phyloP scores from a whole-genome alignment of 1,139 yeast species.

The Protomyces arabidopsidicola region DNA sequence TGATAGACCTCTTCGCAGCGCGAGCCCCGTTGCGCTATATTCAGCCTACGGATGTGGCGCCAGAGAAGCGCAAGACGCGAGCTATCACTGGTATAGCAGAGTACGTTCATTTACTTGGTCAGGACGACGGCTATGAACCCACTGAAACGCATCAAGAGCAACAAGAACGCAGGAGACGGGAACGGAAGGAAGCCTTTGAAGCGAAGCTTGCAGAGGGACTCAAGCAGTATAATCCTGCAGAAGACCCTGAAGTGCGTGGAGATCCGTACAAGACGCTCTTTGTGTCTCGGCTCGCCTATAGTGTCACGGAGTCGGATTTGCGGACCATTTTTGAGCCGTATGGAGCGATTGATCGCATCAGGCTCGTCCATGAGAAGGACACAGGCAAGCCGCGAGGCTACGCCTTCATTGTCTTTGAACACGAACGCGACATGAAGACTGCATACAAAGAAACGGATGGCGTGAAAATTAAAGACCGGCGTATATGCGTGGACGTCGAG shows the following conservation, averaged over 20 bases:
- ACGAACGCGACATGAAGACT: conserved; percentile 52
- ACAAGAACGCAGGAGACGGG: conserved; percentile 40
- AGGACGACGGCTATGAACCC: conserved; percentile 39
- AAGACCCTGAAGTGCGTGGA: conserved; percentile 59
- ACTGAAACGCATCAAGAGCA: conserved; percentile 43
- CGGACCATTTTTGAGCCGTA: conserved; percentile 57
- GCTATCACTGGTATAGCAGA: conserved; percentile 52
- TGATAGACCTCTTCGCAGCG: conserved; percentile 53
- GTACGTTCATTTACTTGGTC: conserved; percentile 41
- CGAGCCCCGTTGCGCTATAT: conserved; percentile 59
- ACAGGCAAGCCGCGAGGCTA: conserved; percentile 67
- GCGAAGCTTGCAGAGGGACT: conserved; percentile 40
- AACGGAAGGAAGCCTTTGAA: conserved; percentile 38
- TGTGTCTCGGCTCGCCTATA: conserved; percentile 64
- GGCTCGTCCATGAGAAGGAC: conserved; percentile 59
- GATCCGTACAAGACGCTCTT: conserved; percentile 80
- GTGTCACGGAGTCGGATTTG: conserved; percentile 63
- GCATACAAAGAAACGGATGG: conserved; percentile 62
- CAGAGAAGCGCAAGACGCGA: conserved; percentile 50
- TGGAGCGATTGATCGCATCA: conserved; percentile 63
- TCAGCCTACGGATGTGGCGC: conserved; percentile 54
- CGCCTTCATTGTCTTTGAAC: conserved; percentile 72
- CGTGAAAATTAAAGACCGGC: conserved; percentile 49
- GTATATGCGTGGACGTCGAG: conserved; percentile 72
- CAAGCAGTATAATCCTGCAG: conserved; percentile 47